A percentile compares a stretch with the other conserved stretches of the same genome.
Conservation (phyloP, 148 eudicot species). For the Chenopodium album region DNA sequence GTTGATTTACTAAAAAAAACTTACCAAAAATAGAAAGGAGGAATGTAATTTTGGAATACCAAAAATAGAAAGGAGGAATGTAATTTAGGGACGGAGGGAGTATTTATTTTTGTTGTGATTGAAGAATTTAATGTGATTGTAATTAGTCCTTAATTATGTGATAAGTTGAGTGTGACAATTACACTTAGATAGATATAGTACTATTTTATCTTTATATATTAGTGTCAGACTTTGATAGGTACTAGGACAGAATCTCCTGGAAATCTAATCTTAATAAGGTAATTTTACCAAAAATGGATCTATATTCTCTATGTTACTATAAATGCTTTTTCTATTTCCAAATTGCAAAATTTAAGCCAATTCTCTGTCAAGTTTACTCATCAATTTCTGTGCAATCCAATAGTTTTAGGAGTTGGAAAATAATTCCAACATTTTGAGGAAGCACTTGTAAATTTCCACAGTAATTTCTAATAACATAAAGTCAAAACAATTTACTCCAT, state of each 20-base stretch:
- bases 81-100: too few relatives aligned
- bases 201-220: not conserved
- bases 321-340: not conserved
- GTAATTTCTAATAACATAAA: too few relatives aligned
- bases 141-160: not conserved
- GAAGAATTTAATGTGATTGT: slow-evolving; percentile 1
- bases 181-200: not conserved
- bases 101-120: not conserved
- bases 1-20: too few relatives aligned
- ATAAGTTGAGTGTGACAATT: slow-evolving; percentile 4
- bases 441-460: not conserved
- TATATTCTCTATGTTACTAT: not conserved
- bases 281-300: not conserved
- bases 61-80: too few relatives aligned
- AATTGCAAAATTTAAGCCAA: too few relatives aligned
- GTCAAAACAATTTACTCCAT: too few relatives aligned
- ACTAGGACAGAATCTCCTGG: not conserved
- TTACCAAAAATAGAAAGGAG: too few relatives aligned
- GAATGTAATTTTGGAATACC: too few relatives aligned
- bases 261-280: not conserved
- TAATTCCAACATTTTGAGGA: not conserved
- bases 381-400: too few relatives aligned
- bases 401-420: too few relatives aligned
- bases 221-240: slow-evolving; percentile 12
- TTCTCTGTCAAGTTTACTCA: not conserved